These are phyloP conservation scores for Raffaelea arxii DNA, from an alignment of 2,329 filamentous ascomycete species.

Conservation along the genomic window DNA sequence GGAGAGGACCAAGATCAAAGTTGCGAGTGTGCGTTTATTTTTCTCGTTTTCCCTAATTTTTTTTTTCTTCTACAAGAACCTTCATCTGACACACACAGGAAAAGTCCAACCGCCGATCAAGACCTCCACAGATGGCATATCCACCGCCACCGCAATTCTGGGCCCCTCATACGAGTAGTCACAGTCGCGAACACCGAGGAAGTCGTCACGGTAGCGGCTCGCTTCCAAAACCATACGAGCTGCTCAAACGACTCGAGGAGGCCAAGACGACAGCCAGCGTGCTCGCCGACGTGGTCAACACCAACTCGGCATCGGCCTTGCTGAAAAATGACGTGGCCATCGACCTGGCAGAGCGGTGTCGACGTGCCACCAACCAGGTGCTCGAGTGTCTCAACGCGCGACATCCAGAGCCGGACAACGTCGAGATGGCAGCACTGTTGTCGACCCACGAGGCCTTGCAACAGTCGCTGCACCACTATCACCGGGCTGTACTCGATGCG, in stretches of 20 bases:
- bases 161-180: conserved; percentile 1
- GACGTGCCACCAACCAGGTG: conserved; percentile 68
- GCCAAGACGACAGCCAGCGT: conserved; percentile 84
- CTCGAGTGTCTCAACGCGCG: conserved; percentile 77
- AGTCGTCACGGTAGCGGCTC: conserved; percentile 29
- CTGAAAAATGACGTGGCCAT: conserved; percentile 78
- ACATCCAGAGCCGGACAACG: conserved; percentile 76
- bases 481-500: conserved; percentile 63
- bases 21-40: conserved; percentile 25
- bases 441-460: conserved; percentile 90
- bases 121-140: neutral
- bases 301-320: conserved; percentile 67
- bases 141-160: neutral
- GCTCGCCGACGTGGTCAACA: conserved; percentile 83
- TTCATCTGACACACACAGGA: neutral
- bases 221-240: conserved; percentile 62
- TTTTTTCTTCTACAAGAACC: too few species aligned
- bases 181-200: conserved; percentile 20
- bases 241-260: conserved; percentile 78
- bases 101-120: neutral
- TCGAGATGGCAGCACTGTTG: conserved; percentile 87
- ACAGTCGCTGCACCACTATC: conserved; percentile 72
- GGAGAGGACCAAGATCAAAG: conserved; percentile 61
- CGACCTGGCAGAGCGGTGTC: conserved; percentile 84
- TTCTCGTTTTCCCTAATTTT: too few species aligned